phyloP scores from a whole-genome alignment of 495 filamentous ascomycete species.

The Ascodesmis nigricans region DNA sequence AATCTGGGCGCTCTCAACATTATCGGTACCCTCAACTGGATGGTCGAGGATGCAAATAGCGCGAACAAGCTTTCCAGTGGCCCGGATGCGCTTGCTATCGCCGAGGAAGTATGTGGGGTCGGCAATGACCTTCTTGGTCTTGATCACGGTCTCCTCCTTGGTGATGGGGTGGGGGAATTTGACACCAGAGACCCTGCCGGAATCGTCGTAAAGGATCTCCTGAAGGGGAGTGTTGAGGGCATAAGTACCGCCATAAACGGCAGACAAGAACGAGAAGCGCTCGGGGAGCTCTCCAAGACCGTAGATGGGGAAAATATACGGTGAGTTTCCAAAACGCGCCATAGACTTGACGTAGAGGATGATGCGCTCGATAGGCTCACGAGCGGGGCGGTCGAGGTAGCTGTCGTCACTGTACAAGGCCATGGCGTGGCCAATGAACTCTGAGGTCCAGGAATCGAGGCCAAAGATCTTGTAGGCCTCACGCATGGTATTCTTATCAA shows the following conservation, averaged over 20 bases:
- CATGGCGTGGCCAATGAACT: constrained; percentile 97
- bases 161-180: constrained; percentile 59
- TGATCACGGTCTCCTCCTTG: constrained; percentile 83
- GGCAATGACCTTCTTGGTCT: constrained; percentile 84
- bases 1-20: constrained; percentile 76
- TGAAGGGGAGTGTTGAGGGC: constrained; percentile 93
- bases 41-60: constrained; percentile 96
- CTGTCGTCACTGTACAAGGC: constrained; percentile 76
- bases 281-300: constrained; percentile 93
- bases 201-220: constrained; percentile 64
- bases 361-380: constrained; percentile 78
- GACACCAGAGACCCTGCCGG: constrained; percentile 68
- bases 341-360: constrained; percentile 94
- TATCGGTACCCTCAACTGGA: constrained; percentile 65
- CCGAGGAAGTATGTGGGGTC: constrained; percentile 91
- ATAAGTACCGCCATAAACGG: constrained; percentile 96
- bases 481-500: constrained; percentile 65
- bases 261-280: constrained; percentile 89
- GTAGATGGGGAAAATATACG: constrained; percentile 98
- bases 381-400: constrained; percentile 53
- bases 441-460: constrained; percentile 72
- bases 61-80: constrained; percentile 73
- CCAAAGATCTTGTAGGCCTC: constrained; percentile 96
- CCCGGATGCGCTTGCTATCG: constrained; percentile 40
- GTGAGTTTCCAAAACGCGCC: constrained; percentile 92